Conservation (phyloP, 805 yeast genomes). For the Metschnikowia gruessii region DNA sequence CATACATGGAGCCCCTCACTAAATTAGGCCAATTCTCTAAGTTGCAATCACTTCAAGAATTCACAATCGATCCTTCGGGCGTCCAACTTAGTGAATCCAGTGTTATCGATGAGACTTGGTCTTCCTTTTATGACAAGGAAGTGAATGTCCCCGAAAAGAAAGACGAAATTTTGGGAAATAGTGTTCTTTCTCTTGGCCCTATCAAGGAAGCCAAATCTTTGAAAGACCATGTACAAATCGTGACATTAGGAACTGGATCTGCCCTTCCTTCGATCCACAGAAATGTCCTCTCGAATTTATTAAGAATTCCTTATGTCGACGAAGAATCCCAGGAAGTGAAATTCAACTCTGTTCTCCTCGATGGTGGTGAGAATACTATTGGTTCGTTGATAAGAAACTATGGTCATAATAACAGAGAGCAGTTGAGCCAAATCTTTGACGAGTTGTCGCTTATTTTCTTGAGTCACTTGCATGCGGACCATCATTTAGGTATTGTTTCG, state of each 20-base stretch:
- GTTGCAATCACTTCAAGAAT: constrained; percentile 34
- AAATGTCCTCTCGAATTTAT: constrained; percentile 78
- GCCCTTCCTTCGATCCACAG: constrained; percentile 83
- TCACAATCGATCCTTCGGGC: constrained; percentile 24
- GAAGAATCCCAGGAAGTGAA: constrained; percentile 18
- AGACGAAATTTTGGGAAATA: constrained; percentile 18
- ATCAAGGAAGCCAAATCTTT: constrained; percentile 19
- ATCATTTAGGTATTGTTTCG: constrained; percentile 80
- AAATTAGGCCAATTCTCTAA: constrained; percentile 19
- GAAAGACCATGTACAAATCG: constrained; percentile 57
- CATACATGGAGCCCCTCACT: constrained; percentile 24
- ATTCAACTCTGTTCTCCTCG: constrained; percentile 58
- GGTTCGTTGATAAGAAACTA: constrained; percentile 68
- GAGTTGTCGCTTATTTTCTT: constrained; percentile 68
- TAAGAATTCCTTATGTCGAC: constrained; percentile 60
- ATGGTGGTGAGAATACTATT: constrained; percentile 93
- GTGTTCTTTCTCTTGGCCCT: constrained; percentile 22
- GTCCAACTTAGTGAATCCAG: constrained; percentile 22
- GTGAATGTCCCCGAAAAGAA: constrained; percentile 15
- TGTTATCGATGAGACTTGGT: constrained; percentile 25
- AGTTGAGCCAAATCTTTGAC: constrained; percentile 41
- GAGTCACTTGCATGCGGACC: constrained; percentile 96
- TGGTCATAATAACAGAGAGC: constrained; percentile 43
- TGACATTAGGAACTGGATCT: constrained; percentile 90
- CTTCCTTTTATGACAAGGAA: constrained; percentile 30